Base-by-base conservation (phyloP, 805 yeast species). In the Yamadazyma laniorum region DNA sequence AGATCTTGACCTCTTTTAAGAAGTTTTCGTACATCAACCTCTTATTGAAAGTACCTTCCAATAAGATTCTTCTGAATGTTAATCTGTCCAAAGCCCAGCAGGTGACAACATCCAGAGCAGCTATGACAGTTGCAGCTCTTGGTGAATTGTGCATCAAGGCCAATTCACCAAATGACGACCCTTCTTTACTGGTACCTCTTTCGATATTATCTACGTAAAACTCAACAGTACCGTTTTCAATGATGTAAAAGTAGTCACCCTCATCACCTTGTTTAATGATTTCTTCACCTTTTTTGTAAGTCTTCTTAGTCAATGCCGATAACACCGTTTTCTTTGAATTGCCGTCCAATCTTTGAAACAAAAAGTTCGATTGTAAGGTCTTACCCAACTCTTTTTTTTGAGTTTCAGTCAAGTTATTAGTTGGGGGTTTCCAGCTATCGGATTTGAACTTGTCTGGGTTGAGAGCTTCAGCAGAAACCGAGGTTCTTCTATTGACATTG, bases 131-230 rank as follows among this genome's bases (percentile, higher is more conserved):
- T 7, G 98, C 98, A 6, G 98, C 98, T 65, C 99, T 81, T 45
- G 97, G 97, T 14, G 96, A 81, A 61, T 93, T 91, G 69, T 93
- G 91, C 96, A 93, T 89, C 52, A 93, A 74, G 3, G 99, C 99
- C 55, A 93, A 75, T 63, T 93, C 99, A 57, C 99, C 99, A 63
- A 93, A 93, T 31, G 91, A 82, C 4, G 95, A 79, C 5, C 98
- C 97, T 27, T 87, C 80, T 7, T 86, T 83, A n/a, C 86, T 75
- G 1, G 84, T 70, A 56, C 77, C 82, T 26, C 89, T 91, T 53
- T 79, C 75, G 30, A 74, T 58, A 36, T 79, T 84, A 58, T 87
- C 78, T 22, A 85, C 90, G 50, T 72, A 75, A 53, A 80, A 90
- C 45, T 87, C 91, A 40, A 93, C 96, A 2, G 73, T 63, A 39